A percentile compares a stretch with the other conserved stretches of the same genome.
Conservation (phyloP, 2,329 filamentous ascomycete species). For the Clonostachys sp. region DNA sequence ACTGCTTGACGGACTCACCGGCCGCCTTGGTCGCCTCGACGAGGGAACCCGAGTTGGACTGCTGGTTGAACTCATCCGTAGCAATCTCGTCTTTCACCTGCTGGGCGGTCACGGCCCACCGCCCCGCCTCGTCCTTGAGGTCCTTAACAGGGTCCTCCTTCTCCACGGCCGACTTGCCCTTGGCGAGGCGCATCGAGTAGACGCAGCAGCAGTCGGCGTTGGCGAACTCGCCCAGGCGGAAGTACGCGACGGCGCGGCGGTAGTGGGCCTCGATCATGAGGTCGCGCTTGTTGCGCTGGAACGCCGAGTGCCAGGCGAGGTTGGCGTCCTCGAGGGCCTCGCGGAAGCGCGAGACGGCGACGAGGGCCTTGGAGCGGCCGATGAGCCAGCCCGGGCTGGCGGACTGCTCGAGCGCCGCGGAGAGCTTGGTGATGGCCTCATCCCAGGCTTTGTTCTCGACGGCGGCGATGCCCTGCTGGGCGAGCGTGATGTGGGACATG, state of each 20-base stretch:
- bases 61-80: slow-evolving; percentile 21
- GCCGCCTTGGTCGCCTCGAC: background rate
- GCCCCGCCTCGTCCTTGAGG: slow-evolving; percentile 37
- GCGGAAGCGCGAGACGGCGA: slow-evolving; percentile 55
- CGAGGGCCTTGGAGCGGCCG: slow-evolving; percentile 74
- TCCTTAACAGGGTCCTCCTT: slow-evolving; percentile 19
- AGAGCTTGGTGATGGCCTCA: slow-evolving; percentile 64
- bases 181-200: slow-evolving; percentile 41
- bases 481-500: slow-evolving; percentile 50
- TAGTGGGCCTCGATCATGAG: slow-evolving; percentile 79
- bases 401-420: slow-evolving; percentile 60
- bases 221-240: slow-evolving; percentile 64
- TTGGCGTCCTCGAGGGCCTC: slow-evolving; percentile 69
- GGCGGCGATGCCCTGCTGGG: slow-evolving; percentile 59
- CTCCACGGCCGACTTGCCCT: slow-evolving; percentile 20
- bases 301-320: slow-evolving; percentile 56
- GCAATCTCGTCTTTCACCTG: slow-evolving; percentile 18
- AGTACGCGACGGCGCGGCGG: slow-evolving; percentile 71
- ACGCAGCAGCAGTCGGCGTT: slow-evolving; percentile 70
- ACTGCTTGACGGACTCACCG: slow-evolving; percentile 12
- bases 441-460: slow-evolving; percentile 59
- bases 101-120: slow-evolving; percentile 34
- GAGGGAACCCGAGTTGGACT: background rate
- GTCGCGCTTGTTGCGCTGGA: slow-evolving; percentile 63
- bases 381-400: slow-evolving; percentile 75